Evolutionary conservation across 345 rosid genomes (phyloP), one percentile per base, ranked within the genome.

Genomic region (Stellera chamaejasme): DNA sequence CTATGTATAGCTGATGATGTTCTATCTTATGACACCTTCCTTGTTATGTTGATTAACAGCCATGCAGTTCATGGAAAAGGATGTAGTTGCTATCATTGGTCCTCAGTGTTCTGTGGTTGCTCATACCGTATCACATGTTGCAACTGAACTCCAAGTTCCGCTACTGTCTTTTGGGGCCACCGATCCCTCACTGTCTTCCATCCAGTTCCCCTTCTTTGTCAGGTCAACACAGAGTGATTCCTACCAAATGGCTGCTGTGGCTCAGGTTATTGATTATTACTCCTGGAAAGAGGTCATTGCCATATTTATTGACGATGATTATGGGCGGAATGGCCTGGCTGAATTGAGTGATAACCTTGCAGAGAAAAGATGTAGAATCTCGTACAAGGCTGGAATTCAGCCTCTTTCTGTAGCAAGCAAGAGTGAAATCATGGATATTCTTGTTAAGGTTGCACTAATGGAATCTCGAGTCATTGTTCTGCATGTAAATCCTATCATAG

Each of bases 91-190:
- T 28, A 72, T 92, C 44, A 63, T 92, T 59, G 98, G 98, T 46
- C 98, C 98, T 6, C 97, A 88, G 55, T 79, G 91, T 72, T 82
- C 98, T 19, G 85, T 80, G 52, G 89, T 86, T 54, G 87, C 93
- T 12, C 95, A 81, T 66, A 74, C 78, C 49, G 63, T 84, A 59
- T 79, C 93, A 19, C 72, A 79, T 58, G 80, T 86, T 58, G 89
- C 96, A 11, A 86, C 77, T 27, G 93, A 92, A 58, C 86, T 92
- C 45, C 89, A 66, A 44, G 80, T 80, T 55, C 98, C 98, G 52
- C 60, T 92, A 58, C 69, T 92, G 49, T 84, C 98, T 13, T 92
- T 92, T 70, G 83, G 77, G 49, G 95, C 84, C n/a, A 88, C 98
- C 6, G 98, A 92, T 53, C 91, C 96, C n/a, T 77, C 90, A 27